A percentile compares a stretch with the other conserved stretches of the same genome.
Evolutionary conservation across 441 rosid species (phyloP).

Genomic region (Manihot esculenta): DNA sequence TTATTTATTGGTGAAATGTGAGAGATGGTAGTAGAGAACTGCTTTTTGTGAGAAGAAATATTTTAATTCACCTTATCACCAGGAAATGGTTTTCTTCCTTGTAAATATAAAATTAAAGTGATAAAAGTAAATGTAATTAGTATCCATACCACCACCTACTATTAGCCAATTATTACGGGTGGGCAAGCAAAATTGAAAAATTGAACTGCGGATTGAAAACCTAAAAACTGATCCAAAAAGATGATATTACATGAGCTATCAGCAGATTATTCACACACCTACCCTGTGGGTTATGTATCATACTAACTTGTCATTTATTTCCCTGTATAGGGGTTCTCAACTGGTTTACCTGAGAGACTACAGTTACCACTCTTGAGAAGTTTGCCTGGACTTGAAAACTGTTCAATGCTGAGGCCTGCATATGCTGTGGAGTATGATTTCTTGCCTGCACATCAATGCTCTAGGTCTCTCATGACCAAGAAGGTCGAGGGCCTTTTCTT

Average conservation of each 20-base stretch:
- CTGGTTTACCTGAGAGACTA: constrained; percentile 92
- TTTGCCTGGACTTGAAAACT: constrained; percentile 95
- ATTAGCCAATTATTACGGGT: not conserved
- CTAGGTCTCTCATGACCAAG: constrained; percentile 96
- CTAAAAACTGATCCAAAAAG: no score
- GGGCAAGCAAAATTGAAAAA: no score
- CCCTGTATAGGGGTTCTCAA: constrained; percentile 82
- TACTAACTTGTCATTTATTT: constrained; percentile 14
- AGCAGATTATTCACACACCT: not conserved
- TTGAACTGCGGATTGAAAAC: no score
- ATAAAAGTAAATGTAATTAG: not conserved
- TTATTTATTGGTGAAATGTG: not conserved
- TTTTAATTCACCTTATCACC: not conserved
- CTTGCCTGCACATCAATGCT: constrained; percentile 94
- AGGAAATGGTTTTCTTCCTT: not conserved
- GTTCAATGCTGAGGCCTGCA: constrained; percentile 97
- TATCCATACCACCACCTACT: not conserved
- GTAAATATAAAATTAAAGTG: not conserved
- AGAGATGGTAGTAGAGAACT: constrained; percentile 2
- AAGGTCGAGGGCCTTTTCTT: constrained; percentile 91
- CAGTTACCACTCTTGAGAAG: constrained; percentile 94
- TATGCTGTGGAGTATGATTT: constrained; percentile 99
- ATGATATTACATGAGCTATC: not conserved
- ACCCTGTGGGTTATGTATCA: not conserved
- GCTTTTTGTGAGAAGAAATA: not conserved